These are phyloP conservation scores for Pyricularia grisea DNA, from an alignment of 2,329 filamentous ascomycete genomes.

Conservation along the genomic window DNA sequence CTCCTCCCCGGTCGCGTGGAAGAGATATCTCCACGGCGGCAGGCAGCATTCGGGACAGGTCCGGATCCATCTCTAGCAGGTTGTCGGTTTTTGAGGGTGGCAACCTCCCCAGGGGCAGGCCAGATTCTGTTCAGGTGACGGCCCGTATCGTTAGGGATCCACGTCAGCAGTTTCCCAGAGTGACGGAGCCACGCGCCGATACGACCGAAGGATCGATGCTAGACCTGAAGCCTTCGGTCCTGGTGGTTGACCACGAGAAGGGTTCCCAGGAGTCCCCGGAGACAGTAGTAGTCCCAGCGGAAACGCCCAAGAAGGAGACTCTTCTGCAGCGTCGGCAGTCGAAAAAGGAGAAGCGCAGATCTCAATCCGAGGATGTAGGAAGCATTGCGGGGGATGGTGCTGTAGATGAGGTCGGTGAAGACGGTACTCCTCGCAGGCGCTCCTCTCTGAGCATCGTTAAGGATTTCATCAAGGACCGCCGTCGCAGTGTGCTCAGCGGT, in stretches of 20 bases:
- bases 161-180: conserved; percentile 28
- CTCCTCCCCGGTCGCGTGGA: conserved; percentile 31
- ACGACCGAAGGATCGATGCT: conserved; percentile 34
- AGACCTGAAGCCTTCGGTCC: conserved; percentile 49
- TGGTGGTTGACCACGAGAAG: conserved; percentile 47
- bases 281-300: conserved; percentile 15
- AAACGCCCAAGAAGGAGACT: conserved; percentile 23
- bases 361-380: conserved; percentile 21
- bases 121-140: conserved; percentile 81
- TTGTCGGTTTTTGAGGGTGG: conserved; percentile 45
- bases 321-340: conserved; percentile 39
- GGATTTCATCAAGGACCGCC: conserved; percentile 51
- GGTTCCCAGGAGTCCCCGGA: not conserved
- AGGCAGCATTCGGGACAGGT: conserved; percentile 31
- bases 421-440: conserved; percentile 29
- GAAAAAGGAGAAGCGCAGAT: conserved; percentile 24
- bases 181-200: conserved; percentile 30
- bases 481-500: conserved; percentile 35
- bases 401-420: conserved; percentile 14
- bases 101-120: conserved; percentile 34
- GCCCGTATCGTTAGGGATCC: conserved; percentile 70
- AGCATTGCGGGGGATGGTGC: conserved; percentile 14
- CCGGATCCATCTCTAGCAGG: conserved; percentile 44
- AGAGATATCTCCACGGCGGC: conserved; percentile 22
- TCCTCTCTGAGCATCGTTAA: conserved; percentile 52